Percentiles rank a stretch among this genome's conserved stretches.
Evolutionary conservation across 139 green algal species (phyloP).

Genomic region (Zygnema cylindricum): DNA sequence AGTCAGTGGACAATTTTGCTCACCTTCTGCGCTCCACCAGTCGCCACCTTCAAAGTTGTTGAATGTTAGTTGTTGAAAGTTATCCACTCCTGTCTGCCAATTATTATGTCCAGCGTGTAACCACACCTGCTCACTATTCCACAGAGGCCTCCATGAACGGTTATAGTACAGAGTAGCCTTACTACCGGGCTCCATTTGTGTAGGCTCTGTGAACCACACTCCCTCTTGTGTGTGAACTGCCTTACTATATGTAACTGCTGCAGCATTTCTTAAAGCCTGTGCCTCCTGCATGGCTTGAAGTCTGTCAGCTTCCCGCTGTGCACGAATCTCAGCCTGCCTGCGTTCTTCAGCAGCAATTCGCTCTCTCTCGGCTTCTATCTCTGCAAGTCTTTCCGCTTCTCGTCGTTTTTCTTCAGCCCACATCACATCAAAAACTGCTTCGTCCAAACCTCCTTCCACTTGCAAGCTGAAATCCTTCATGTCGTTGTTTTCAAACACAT

Average conservation of each 20-base stretch:
- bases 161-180: conserved; percentile 47
- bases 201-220: conserved; percentile 47
- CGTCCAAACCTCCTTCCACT: conserved; percentile 30
- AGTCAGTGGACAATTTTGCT: too few species aligned
- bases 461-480: conserved; percentile 40
- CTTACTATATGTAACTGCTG: not conserved
- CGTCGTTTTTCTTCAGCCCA: conserved; percentile 40
- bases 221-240: not conserved
- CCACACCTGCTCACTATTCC: conserved; percentile 37
- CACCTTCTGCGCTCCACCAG: conserved; percentile 51
- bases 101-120: conserved; percentile 44
- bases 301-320: conserved; percentile 18
- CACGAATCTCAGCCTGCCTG: conserved; percentile 4
- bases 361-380: conserved; percentile 52
- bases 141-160: conserved; percentile 35
- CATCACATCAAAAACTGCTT: conserved; percentile 29
- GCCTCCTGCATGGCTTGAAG: conserved; percentile 9
- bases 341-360: conserved; percentile 26
- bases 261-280: conserved; percentile 8
- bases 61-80: conserved; percentile 10
- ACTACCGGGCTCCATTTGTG: not conserved
- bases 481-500: conserved; percentile 57
- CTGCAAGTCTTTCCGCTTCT: conserved; percentile 40
- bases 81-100: conserved; percentile 46
- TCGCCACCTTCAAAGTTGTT: conserved; percentile 45